phyloP scores from a whole-genome alignment of 108 stramenopile genomes.

The Nitzschia palea region DNA sequence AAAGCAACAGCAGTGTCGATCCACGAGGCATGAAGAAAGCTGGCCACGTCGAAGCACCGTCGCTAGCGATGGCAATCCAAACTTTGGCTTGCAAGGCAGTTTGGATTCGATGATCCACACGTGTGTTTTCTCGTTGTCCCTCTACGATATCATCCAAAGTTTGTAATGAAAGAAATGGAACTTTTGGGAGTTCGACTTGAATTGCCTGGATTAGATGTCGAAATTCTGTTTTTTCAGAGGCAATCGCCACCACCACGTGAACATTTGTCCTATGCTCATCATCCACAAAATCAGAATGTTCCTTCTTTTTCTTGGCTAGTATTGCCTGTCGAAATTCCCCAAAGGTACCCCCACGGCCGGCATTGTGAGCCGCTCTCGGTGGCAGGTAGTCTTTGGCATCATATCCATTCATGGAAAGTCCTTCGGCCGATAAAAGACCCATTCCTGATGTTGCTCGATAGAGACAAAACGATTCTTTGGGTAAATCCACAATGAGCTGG shows the following conservation, averaged over 20 bases:
- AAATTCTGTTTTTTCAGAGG: no score
- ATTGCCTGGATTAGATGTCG: no score
- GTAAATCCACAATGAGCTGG: background rate
- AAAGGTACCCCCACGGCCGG: slow-evolving; percentile 4
- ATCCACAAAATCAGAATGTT: background rate
- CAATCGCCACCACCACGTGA: no score
- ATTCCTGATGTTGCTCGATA: slow-evolving; percentile 9
- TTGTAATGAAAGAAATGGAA: no score
- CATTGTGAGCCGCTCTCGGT: background rate
- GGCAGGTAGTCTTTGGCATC: slow-evolving; percentile 14
- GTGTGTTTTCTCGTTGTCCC: no score
- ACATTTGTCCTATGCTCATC: no score
- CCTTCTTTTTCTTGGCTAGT: background rate
- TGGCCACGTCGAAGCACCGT: slow-evolving; percentile 20
- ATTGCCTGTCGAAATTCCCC: slow-evolving; percentile 14
- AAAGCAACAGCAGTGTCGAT: slow-evolving; percentile 18
- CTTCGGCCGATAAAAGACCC: slow-evolving; percentile 12
- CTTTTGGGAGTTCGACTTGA: no score
- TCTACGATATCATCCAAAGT: no score
- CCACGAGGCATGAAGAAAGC: slow-evolving; percentile 26
- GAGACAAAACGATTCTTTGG: background rate
- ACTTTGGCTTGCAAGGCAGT: background rate
- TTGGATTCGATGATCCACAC: no score
- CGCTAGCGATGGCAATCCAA: slow-evolving; percentile 17
- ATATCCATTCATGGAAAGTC: slow-evolving; percentile 5